Evolutionary conservation across 768 basidiomycete species (phyloP), one percentile per base, ranked within the genome.

Genomic region (Neoboletus subvelutipes): DNA sequence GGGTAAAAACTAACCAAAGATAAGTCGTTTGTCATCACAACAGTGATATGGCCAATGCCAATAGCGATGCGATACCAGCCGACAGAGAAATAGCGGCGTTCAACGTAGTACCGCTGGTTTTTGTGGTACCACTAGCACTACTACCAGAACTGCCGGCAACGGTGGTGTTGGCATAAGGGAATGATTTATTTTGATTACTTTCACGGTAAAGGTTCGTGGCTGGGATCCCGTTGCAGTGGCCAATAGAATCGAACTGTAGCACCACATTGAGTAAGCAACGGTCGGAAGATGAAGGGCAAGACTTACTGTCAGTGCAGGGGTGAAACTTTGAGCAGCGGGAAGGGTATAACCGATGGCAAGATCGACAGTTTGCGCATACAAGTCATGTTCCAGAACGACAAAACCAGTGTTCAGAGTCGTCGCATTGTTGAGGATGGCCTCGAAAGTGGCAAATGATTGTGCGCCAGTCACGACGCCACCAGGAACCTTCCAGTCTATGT

Each of bases 301-400:
- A 67, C 78, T 57, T 65, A 95, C 85, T 41, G 75, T 83, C 69
- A 94, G 85, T 3, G 79, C 59, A 15, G 89, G 90, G 17, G 77
- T 76, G 65, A 86, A 84, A 22, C 65, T 79, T 65, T 90, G 71
- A 22, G 93, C 95, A 29, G 85, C 79, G 55, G 90, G 82, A 18
- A 97, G 77, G 60, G 91, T 87, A 75, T 94, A 94, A 24, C 90
- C 92, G 55, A 88, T 80, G 29, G 94, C 94, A 61, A 98, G 83
- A 65, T 96, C 92, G 50, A 96, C 93, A 13, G 92, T 90, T 65
- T 92, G 84, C 60, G 86, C 74, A 62, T 78, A 95, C 37, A 96
- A 77, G 71, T 97, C 95, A 64, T 94, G 92, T 71, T 94, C 81
- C 54, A 98, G 77, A 34, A 95, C 91, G 65, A 95, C 84, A 78